These are phyloP conservation scores for Neckera pumila DNA, from an alignment of 225 moss, liverwort and hornwort genomes.

Conservation along the genomic window DNA sequence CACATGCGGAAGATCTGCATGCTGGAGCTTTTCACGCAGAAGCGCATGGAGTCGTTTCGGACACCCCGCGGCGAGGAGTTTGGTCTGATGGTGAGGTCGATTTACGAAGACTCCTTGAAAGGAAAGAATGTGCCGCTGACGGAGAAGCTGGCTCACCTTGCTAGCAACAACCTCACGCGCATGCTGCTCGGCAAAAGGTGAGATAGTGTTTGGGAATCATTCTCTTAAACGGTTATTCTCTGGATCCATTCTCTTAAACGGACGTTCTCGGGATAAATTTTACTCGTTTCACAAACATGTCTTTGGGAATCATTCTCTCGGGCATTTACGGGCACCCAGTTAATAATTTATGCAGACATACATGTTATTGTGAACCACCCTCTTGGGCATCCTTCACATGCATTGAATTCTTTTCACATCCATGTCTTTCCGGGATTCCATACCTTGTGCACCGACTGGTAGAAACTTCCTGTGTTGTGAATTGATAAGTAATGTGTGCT, in stretches of 20 bases:
- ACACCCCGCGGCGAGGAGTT: not conserved
- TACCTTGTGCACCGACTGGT: not conserved
- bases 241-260: not conserved
- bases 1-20: slow-evolving; percentile 36
- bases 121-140: slow-evolving; percentile 16
- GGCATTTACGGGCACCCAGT: not conserved
- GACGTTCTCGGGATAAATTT: too few relatives aligned
- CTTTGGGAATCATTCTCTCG: not conserved
- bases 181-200: slow-evolving; percentile 55
- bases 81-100: slow-evolving; percentile 1
- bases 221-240: not conserved
- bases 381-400: too few relatives aligned
- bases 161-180: slow-evolving; percentile 45
- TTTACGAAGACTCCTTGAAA: slow-evolving; percentile 1
- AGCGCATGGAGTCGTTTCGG: slow-evolving; percentile 15
- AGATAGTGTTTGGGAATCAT: not conserved
- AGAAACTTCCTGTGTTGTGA: not conserved
- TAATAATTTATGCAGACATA: not conserved
- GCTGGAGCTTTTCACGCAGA: slow-evolving; percentile 32
- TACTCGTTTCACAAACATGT: too few relatives aligned
- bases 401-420: too few relatives aligned
- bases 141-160: slow-evolving; percentile 19
- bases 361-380: not conserved
- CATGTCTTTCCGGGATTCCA: not conserved
- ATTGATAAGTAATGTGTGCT: not conserved